Base-by-base conservation (phyloP, 331 rosid genomes). In the Prunus yedoensis region DNA sequence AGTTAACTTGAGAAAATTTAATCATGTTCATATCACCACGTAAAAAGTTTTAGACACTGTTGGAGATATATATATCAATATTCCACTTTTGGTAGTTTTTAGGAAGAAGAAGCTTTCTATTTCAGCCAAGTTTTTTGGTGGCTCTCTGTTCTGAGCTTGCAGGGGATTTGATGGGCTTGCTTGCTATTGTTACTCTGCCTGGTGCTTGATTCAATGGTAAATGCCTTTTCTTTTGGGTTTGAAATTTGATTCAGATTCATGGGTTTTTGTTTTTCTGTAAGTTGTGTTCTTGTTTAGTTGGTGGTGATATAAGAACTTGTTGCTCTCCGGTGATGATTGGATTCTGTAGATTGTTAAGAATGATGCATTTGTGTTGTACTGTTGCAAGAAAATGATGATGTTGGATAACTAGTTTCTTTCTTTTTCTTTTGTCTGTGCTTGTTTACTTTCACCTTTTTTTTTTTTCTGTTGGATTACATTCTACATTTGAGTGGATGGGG, bases 141-240 rank as follows among this genome's bases (percentile, higher is more conserved):
- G 6, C 3, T 73, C 59, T 59, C 77, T 59, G 68, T 73, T 46
- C 59, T 46, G 59, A 59, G 77, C 68, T 58, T 73, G 68, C 8
- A 14, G 46, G 68, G 77, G 51, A 0, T 4, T 27, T 59, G 58
- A 47, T 58, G 68, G 17, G 57, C 28, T 56, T 23, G 27, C 56
- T 56, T 71, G 52, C 64, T 25, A 57, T 43, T 49, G 56, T 27
- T 73, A n/a, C 57, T 25, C 1, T 60, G 14, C 18, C 59, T 73
- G 77, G 46, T 23, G 47, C 58, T 11, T 73, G 68, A 60, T 45
- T 73, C 59, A 46, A 59, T 46, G 59, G 77, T 60, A 56, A 27
- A 52, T 43, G 45, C 28, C 30, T 16, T 10, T 17, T 47, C 59
- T 18, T 59, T 11, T 23, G 6, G 28, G 32, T 60, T 27, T 60